Evolutionary conservation across 2,329 filamentous ascomycete genomes (phyloP), one percentile per base, ranked within the genome.

Genomic region (Botrytis hyacinthi): DNA sequence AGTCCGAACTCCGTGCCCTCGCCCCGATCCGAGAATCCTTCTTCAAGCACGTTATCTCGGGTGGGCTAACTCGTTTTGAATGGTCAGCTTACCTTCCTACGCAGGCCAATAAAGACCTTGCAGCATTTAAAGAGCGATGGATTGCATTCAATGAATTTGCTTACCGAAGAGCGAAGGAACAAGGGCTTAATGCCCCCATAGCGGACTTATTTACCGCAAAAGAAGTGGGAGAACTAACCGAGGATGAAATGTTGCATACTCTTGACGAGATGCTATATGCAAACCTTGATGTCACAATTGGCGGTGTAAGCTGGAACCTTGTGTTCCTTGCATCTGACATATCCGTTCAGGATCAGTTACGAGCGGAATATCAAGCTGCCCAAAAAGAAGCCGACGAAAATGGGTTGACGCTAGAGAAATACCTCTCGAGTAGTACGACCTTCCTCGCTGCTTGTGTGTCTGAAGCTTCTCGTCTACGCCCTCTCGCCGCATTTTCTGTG

Each of bases 241-340:
- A 70, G 20, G 78, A 81, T 9, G 73, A 83, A 60, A 70, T 83
- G 2, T 77, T 83, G 0, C 84, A 85, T 44, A 86, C 85, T 0
- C 76, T 86, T 9, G 84, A 86, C 74, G 85, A 86, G 76, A 81
- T 81, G 61, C 80, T 86, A 0, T 86, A 82, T 73, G 84, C 83
- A 3, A 86, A 86, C 73, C 79, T 86, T 1, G 85, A 86, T 73
- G 84, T 86, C 14, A 85, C 84, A 0, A 81, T 81, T 3, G 82
- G 83, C 7, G 83, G 77, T 1, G 66, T 86, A 0, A 82, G 83
- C 0, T 87, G 85, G 84, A 81, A 80, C n/a, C 75, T 84, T 0
- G 78, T 85, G 0, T 83, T 84, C 65, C 77, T 87, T 0, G 84
- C 84, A 1, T 78, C 80, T 2, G 60, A 84, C 72, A 79, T 76